A percentile compares a stretch with the other conserved stretches of the same genome.
Conservation (phyloP, 2,329 filamentous ascomycete genomes). For the Chaetothyriales sp. region DNA sequence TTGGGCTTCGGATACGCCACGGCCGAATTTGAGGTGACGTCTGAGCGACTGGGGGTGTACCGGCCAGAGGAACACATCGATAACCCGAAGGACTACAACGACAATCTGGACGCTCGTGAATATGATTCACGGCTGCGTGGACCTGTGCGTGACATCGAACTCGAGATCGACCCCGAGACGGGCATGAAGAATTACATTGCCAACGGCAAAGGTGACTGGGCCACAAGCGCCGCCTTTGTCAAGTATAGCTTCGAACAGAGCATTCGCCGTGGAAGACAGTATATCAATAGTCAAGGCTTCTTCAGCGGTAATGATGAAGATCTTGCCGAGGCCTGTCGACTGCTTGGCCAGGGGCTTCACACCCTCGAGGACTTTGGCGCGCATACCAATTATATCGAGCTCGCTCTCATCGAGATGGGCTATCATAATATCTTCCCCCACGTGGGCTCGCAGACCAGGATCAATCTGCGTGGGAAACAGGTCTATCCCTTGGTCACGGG, state of each 20-base stretch:
- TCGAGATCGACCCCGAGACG: slow-evolving; percentile 57
- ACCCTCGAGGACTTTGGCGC: slow-evolving; percentile 66
- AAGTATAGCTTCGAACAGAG: slow-evolving; percentile 57
- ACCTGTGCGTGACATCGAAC: slow-evolving; percentile 56
- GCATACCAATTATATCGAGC: slow-evolving; percentile 71
- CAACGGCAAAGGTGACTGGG: slow-evolving; percentile 75
- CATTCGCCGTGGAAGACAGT: slow-evolving; percentile 63
- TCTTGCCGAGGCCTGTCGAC: slow-evolving; percentile 64
- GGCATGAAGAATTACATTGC: slow-evolving; percentile 99
- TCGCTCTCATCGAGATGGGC: slow-evolving; percentile 58
- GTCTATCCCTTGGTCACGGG: slow-evolving; percentile 60
- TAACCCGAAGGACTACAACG: slow-evolving; percentile 73
- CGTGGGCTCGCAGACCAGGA: slow-evolving; percentile 50
- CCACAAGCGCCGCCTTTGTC: slow-evolving; percentile 76
- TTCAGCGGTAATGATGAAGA: slow-evolving; percentile 54
- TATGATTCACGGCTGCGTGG: slow-evolving; percentile 69
- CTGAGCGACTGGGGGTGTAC: slow-evolving; percentile 65
- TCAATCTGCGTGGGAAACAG: slow-evolving; percentile 49
- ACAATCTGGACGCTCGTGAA: slow-evolving; percentile 68
- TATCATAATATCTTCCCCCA: slow-evolving; percentile 57
- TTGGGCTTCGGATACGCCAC: slow-evolving; percentile 75
- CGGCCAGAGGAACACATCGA: slow-evolving; percentile 51
- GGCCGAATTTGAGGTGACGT: slow-evolving; percentile 68
- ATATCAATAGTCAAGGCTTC: slow-evolving; percentile 48
- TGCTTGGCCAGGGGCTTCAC: slow-evolving; percentile 60